Evolutionary conservation across 192 early-diverging fungal genomes (phyloP).

Genomic region (Gryganskiella cystojenkinii): DNA sequence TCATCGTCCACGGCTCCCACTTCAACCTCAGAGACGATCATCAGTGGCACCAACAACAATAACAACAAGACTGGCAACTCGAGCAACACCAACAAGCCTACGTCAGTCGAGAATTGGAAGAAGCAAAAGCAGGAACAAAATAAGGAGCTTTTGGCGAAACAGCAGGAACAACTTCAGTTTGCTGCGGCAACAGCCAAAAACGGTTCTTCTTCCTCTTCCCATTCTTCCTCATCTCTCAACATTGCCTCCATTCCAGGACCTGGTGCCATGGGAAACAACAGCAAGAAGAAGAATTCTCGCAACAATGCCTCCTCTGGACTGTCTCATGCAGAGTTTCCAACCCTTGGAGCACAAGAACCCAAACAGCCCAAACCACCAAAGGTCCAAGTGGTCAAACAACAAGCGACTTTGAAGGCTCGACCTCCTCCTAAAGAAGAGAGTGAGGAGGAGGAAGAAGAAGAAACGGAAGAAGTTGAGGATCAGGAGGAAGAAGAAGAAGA

Average conservation of each 20-base stretch:
- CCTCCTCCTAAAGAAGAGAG: not conserved
- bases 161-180: constrained; percentile 47
- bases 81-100: constrained; percentile 13
- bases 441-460: constrained; percentile 5
- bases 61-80: not conserved
- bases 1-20: no score
- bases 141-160: constrained; percentile 31
- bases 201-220: constrained; percentile 14
- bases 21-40: no score
- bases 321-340: constrained; percentile 44
- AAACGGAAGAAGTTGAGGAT: constrained; percentile 5
- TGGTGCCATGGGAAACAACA: constrained; percentile 40
- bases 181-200: constrained; percentile 32
- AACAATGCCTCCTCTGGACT: constrained; percentile 29
- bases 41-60: not conserved
- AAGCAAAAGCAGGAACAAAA: constrained; percentile 32
- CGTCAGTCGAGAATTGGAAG: constrained; percentile 41
- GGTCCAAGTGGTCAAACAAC: constrained; percentile 8
- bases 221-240: constrained; percentile 26
- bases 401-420: constrained; percentile 10
- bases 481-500: constrained; percentile 19
- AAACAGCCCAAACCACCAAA: constrained; percentile 44
- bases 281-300: constrained; percentile 41
- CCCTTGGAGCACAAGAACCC: constrained; percentile 16
- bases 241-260: constrained; percentile 45